phyloP scores from a whole-genome alignment of 2,329 filamentous ascomycete species.

The Pseudogymnoascus sp. region DNA sequence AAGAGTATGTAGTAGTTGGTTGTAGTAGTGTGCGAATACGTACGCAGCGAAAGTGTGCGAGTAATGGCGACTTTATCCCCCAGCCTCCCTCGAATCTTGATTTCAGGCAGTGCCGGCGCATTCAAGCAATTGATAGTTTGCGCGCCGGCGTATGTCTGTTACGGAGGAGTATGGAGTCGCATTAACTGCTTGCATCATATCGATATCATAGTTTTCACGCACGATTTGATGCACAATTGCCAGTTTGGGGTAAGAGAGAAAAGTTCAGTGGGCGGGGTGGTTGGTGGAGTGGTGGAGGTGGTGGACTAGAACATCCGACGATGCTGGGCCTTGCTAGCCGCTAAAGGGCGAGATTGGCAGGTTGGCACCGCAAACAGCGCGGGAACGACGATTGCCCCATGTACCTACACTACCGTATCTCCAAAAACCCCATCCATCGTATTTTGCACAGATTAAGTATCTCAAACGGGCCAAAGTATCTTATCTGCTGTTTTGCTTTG shows the following conservation, averaged over 20 bases:
- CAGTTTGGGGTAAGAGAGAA: not conserved
- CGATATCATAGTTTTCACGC: not conserved
- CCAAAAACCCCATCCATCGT: not conserved
- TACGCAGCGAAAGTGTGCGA: not conserved
- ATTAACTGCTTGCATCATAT: constrained; percentile 2
- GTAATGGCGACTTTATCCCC: not conserved
- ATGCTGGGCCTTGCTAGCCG: not conserved
- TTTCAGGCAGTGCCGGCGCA: not conserved
- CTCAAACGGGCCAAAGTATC: not conserved
- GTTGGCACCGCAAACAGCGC: not conserved
- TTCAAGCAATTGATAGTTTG: not conserved
- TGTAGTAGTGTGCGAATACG: not conserved
- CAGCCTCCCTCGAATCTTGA: not conserved
- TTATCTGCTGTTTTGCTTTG: not conserved
- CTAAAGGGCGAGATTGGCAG: not conserved
- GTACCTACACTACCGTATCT: too few relatives aligned
- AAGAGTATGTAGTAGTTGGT: too few relatives aligned
- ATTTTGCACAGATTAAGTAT: not conserved
- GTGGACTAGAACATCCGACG: not conserved
- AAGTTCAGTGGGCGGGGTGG: too few relatives aligned
- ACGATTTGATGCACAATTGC: not conserved
- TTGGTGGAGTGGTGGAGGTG: too few relatives aligned
- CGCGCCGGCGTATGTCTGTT: not conserved
- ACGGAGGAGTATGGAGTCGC: not conserved
- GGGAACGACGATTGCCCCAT: not conserved